phyloP scores from a whole-genome alignment of 257 asterid genomes.

The Salvia miltiorrhiza region DNA sequence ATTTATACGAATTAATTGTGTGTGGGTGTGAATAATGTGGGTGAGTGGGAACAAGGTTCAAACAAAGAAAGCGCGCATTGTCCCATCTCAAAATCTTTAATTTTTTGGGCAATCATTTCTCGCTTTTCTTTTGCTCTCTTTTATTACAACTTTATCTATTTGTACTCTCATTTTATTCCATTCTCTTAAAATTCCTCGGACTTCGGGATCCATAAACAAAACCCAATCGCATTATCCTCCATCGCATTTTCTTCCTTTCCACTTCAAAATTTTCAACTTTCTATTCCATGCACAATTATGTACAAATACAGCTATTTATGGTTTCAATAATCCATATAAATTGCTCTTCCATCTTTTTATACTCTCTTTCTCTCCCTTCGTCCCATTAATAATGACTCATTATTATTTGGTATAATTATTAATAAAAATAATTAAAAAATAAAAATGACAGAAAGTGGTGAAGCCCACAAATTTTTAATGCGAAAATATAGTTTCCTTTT shows the following conservation, averaged over 20 bases:
- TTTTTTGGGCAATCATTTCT: constrained; percentile 2
- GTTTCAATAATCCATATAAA: too few species aligned
- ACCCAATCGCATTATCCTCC: neutral
- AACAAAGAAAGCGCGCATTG: constrained; percentile 18
- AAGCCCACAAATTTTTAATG: too few species aligned
- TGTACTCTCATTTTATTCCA: constrained; percentile 17
- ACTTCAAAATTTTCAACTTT: constrained; percentile 4
- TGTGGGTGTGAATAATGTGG: neutral
- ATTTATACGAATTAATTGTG: too few species aligned
- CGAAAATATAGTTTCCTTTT: too few species aligned
- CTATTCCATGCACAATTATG: neutral
- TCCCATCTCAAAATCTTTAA: constrained; percentile 12
- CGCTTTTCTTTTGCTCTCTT: constrained; percentile 9
- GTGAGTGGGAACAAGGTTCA: constrained; percentile 7
- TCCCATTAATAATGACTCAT: too few species aligned
- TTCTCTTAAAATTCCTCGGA: constrained; percentile 19
- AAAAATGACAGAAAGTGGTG: too few species aligned
- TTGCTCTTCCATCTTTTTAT: too few species aligned
- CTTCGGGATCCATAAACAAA: constrained; percentile 17
- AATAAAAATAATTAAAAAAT: too few species aligned
- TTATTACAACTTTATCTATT: constrained; percentile 12
- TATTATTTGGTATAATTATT: too few species aligned
- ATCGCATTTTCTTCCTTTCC: neutral
- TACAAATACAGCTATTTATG: too few species aligned
- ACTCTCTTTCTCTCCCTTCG: too few species aligned